Conservation (phyloP, 306 rosid genomes). For the Medicago truncatula region MtrunA17r5.0-ANR NC_053049.1:39771501-39772000, state of each 20-base stretch:
- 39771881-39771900: no score
- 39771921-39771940: no score
- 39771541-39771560: no score
- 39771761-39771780: background rate
- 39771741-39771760: background rate
- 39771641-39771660: background rate
- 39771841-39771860: no score
- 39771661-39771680: constrained; percentile 19
- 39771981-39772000: background rate
- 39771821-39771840: no score
- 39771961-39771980: no score
- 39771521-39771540: no score
- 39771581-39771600: background rate
- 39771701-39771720: background rate
- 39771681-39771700: background rate
- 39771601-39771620: background rate
- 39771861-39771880: no score
- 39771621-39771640: background rate
- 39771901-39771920: no score
- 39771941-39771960: no score
- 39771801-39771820: no score
- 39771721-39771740: background rate
- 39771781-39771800: background rate
- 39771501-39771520: no score
- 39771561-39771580: background rate